Evolutionary conservation across 2,329 filamentous ascomycete genomes (phyloP), one percentile per base, ranked within the genome.

Genomic region (Diaporthe sp.): DNA sequence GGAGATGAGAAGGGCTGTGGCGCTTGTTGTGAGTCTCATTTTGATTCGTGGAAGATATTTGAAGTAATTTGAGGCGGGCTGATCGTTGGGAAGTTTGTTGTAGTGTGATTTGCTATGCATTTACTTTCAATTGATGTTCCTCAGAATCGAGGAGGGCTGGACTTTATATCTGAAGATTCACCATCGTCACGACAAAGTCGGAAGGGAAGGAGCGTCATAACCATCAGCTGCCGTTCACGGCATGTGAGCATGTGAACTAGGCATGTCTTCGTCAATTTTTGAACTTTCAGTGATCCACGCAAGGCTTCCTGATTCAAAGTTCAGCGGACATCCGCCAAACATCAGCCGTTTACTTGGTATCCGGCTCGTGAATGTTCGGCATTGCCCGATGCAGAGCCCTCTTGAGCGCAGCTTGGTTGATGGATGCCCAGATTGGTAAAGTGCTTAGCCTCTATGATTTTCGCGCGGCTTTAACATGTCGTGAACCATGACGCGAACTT

Each of bases 21-120:
- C 54, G 22, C 64, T 54, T 54, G 64, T 52, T 40, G 64, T 28
- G 64, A 68, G 19, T 33, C 47, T 68, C 64, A 68, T 68, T 30
- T 54, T 68, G 64, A 38, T 19, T 38, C 12, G 8, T 30, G 2
- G 25, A 38, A 12, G 19, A 12, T 25, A 10, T 52, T 12, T 25
- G 3, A 17, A 9, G 28, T 19, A 40, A n/a, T 42, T 35, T 50
- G 61, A 35, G 22, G 19, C 19, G 17, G 22, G 13, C 0, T 28
- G 7, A 19, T 38, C 2, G 19, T 28, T 35, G 13, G 12, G 25
- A 9, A 2, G 1, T 25, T 25, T 15, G 8, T 19, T 35, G 4
- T 8, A 35, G 3, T 15, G 19, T 50, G 12, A 9, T 30, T 45
- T 33, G 19, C 5, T 64, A 22, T n/a, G 22, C 7, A 10, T 12